Base-by-base conservation (phyloP, 2,329 filamentous ascomycete genomes). In the Alternaria metachromatica region DNA sequence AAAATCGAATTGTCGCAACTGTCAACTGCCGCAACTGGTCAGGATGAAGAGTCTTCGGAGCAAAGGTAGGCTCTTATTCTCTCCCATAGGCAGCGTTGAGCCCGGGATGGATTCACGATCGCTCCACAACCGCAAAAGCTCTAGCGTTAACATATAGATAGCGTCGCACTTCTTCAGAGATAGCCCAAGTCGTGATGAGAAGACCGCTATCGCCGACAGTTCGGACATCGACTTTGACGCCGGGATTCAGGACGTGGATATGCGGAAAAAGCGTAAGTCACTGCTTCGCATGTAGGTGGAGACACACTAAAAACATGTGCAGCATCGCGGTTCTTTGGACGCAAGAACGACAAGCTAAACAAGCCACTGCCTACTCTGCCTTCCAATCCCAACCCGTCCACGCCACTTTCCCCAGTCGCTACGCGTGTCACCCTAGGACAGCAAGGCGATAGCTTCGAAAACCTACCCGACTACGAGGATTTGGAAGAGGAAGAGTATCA, bases 101-200 rank as follows among this genome's bases (percentile, higher is more conserved):
- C 44, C 44, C n/a, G 25, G 11, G 25, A 15, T 20, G 13, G 7
- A 12, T 28, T n/a, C 6, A 12, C 49, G 10, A 21, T 21, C 13
- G 11, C 11, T 45, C n/a, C 23, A 20, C 15, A 8, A 30, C 49
- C 45, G 28, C 50, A 28, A 26, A 55, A 10, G 18, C 37, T 3
- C 6, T 6, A 13, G 20, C 20, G 28, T 49, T 66, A 23, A 64
- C 11, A 25, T 3, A 6, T 2, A 21, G 2, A 3, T 28, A 74
- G 72, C 69, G 18, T 75, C 70, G 33, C 68, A 61, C n/a, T 68
- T 71, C 58, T 74, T 74, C 59, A 65, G 61, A 41, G 61, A 68
- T n/a, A 50, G 53, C 21, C 65, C 64, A 6, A 66, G 48, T 50
- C 60, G 62, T n/a, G 67, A 75, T 23, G 69, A 71, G 53, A 66